Conservation (phyloP, 176 grass and related monocot species). For the Avena eriantha region DNA sequence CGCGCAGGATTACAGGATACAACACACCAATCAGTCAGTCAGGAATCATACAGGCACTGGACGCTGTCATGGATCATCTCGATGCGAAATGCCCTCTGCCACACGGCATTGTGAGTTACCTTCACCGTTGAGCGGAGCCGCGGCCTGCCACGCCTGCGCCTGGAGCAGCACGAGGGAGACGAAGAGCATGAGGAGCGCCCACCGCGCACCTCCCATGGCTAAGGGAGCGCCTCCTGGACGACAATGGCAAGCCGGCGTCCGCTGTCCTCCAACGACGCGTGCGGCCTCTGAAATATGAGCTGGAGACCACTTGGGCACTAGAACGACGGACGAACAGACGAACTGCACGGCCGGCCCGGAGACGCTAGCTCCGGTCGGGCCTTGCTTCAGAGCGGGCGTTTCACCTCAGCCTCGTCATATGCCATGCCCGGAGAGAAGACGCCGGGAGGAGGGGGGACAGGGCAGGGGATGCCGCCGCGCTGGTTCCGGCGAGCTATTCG, state of each 20-base stretch:
- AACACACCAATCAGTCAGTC: neutral
- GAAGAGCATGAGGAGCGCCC: constrained; percentile 34
- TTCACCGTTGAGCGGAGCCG: constrained; percentile 47
- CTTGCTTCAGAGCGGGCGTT: constrained; percentile 4
- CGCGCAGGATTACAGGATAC: neutral
- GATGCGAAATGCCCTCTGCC: neutral
- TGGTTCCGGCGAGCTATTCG: constrained; percentile 53
- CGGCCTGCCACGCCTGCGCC: neutral
- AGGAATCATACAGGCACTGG: constrained; percentile 2
- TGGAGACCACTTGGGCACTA: neutral
- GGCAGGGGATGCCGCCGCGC: constrained; percentile 17
- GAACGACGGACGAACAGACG: neutral
- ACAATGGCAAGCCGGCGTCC: neutral
- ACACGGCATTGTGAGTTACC: neutral
- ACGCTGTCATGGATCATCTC: neutral
- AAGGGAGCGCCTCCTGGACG: constrained; percentile 11
- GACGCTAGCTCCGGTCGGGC: constrained; percentile 18
- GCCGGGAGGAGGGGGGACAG: neutral
- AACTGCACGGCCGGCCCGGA: constrained; percentile 38
- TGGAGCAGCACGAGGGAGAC: constrained; percentile 40
- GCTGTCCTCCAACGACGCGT: neutral
- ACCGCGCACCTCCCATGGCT: constrained; percentile 42
- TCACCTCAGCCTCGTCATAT: neutral
- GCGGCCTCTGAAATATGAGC: neutral
- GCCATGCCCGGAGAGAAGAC: constrained; percentile 8